Evolutionary conservation across 2,329 filamentous ascomycete genomes (phyloP).

Genomic region (Botrytis byssoidea): DNA sequence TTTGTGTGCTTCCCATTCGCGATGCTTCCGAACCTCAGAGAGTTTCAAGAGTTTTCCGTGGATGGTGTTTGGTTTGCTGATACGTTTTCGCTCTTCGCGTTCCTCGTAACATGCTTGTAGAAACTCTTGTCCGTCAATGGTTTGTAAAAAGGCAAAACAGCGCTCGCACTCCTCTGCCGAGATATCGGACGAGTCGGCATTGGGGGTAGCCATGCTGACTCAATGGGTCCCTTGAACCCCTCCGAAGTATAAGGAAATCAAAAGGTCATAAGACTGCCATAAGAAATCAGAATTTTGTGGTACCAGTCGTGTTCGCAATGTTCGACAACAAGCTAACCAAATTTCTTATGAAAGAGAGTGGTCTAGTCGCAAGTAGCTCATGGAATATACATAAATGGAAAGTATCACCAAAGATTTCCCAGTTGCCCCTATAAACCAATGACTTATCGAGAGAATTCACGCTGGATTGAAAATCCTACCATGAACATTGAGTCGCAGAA

Average conservation of each 20-base stretch:
- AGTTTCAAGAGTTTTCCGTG: conserved; percentile 5
- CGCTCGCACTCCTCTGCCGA: conserved; percentile 3
- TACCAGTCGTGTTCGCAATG: neutral
- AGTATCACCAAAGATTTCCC: neutral
- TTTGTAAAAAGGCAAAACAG: conserved; percentile 13
- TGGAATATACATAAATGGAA: neutral
- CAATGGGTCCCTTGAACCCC: neutral
- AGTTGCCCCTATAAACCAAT: neutral
- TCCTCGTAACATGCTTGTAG: conserved; percentile 13
- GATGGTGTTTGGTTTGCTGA: neutral
- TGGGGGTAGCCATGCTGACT: conserved; percentile 1
- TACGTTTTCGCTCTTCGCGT: conserved; percentile 7
- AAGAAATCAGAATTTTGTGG: neutral
- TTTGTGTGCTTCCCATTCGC: conserved; percentile 15
- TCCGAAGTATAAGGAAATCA: neutral
- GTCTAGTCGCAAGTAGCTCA: neutral
- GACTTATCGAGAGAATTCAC: neutral
- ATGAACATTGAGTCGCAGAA: neutral
- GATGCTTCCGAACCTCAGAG: neutral
- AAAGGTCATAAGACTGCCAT: neutral
- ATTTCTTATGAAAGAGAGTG: neutral
- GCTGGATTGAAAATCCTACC: neutral
- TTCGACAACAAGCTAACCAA: neutral
- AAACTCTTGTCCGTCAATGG: conserved; percentile 1
- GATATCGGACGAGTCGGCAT: conserved; percentile 8